Base-by-base conservation (phyloP, 2,329 filamentous ascomycete genomes). In the Hypoxylon sp. region DNA sequence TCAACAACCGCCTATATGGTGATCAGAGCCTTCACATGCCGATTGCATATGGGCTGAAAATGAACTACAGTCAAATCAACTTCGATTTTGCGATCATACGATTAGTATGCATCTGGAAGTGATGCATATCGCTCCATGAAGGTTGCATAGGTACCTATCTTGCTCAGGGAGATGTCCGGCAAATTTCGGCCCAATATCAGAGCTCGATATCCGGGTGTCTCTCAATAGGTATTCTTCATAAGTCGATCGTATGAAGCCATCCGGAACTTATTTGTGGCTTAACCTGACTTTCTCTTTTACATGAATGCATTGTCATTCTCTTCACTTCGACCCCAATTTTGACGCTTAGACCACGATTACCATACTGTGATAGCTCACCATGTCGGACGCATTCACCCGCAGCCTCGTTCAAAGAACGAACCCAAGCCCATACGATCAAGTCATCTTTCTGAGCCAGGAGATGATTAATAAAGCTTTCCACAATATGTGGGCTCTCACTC, bases 391-490 rank as follows among this genome's bases (percentile, higher is more conserved):
- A 10, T 44, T 44, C 39, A 44, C 39, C 10, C 39, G 39, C 39
- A 44, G 39, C 39, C 39, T 44, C 39, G 10, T 44, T 44, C n/a
- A 10, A 1, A 44, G 5, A 19, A 44, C 39, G 17, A 10, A 44
- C 39, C 39, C 39, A 19, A 19, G 17, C 19, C 39, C 39, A 8
- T 44, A 44, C n/a, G 17, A 44, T 19, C 39, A 44, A 44, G 39
- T 44, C 39, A 44, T 44, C n/a, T 44, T 44, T 8, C 9, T 44
- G 17, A 44, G 39, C 6, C 39, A 44, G 39, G 39, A 44, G 39
- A 44, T 44, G 39, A 44, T 44, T 44, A 44, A 44, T 6, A 44
- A 44, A 17, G 39, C 39, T 44, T 44, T 44, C 39, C n/a, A 44
- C 39, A 19, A 44, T 19, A 44, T 44, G 39, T 44, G 39, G 39